Evolutionary conservation across 805 yeast genomes (phyloP).

Genomic region (Ogataea minuta): DNA sequence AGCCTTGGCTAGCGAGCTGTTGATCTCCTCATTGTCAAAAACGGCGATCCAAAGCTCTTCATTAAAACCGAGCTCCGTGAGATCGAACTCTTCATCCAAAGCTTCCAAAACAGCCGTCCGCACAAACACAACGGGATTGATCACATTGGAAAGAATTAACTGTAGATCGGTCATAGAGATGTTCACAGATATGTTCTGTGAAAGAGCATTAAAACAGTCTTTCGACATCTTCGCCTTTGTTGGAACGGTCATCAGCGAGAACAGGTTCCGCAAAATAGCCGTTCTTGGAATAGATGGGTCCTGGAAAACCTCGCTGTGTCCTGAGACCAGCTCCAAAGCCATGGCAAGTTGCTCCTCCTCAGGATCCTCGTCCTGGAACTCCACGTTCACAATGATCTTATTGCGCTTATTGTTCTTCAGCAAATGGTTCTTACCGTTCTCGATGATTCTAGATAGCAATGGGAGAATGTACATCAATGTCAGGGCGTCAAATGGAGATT

Average conservation of each 20-base stretch:
- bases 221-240: conserved; percentile 78
- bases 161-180: conserved; percentile 55
- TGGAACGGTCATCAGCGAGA: conserved; percentile 69
- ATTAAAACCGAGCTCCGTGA: conserved; percentile 40
- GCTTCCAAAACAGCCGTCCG: conserved; percentile 79
- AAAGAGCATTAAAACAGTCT: conserved; percentile 75
- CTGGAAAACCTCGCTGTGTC: conserved; percentile 66
- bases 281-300: conserved; percentile 68
- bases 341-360: conserved; percentile 83
- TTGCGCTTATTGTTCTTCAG: conserved; percentile 52
- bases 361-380: conserved; percentile 77
- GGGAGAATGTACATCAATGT: conserved; percentile 77
- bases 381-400: conserved; percentile 49
- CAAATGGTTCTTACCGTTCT: conserved; percentile 59
- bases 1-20: conserved; percentile 65
- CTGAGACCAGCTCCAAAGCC: conserved; percentile 70
- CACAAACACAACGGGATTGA: conserved; percentile 67
- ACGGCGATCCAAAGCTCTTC: conserved; percentile 72
- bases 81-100: conserved; percentile 77
- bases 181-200: conserved; percentile 71
- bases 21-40: conserved; percentile 67
- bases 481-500: conserved; percentile 63
- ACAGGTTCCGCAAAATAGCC: conserved; percentile 56
- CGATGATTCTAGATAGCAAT: conserved; percentile 62
- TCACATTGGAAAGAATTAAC: conserved; percentile 52